Percentiles rank a stretch among this genome's conserved stretches.
Evolutionary conservation across 106 monocot species (phyloP).

Genomic region (Acorus gramineus): DNA sequence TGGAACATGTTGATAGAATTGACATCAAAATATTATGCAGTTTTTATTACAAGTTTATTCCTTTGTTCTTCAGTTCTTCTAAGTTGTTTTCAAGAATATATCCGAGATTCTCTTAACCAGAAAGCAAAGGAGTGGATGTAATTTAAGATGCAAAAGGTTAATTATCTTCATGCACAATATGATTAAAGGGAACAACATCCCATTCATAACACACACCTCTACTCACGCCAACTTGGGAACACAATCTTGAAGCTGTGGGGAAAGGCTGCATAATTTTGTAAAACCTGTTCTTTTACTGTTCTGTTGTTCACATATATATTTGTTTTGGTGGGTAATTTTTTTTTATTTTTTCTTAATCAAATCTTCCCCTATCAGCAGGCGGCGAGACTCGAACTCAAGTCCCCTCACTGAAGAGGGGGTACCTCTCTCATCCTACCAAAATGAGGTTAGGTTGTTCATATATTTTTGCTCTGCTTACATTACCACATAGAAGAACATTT

Average conservation of each 20-base stretch:
- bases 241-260: conserved; percentile 76
- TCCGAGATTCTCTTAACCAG: conserved; percentile 87
- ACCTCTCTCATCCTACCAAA: too few species aligned
- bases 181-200: not conserved
- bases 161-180: too few species aligned
- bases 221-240: conserved; percentile 78
- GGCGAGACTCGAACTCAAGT: too few species aligned
- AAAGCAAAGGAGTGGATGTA: conserved; percentile 7
- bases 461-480: conserved; percentile 24
- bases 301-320: not conserved
- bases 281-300: conserved; percentile 70
- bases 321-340: too few species aligned
- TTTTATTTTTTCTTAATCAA: too few species aligned
- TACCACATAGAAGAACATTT: not conserved
- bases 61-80: conserved; percentile 84
- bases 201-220: conserved; percentile 37
- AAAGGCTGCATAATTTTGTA: conserved; percentile 73
- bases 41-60: conserved; percentile 62
- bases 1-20: conserved; percentile 95
- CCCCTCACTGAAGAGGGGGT: too few species aligned
- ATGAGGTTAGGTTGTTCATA: conserved; percentile 2
- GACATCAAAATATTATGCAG: conserved; percentile 75
- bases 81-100: conserved; percentile 82
- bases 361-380: too few species aligned
- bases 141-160: not conserved